These are phyloP conservation scores for Coemansia asiatica DNA, from an alignment of 192 early-diverging fungal species.

Conservation along the genomic window DNA sequence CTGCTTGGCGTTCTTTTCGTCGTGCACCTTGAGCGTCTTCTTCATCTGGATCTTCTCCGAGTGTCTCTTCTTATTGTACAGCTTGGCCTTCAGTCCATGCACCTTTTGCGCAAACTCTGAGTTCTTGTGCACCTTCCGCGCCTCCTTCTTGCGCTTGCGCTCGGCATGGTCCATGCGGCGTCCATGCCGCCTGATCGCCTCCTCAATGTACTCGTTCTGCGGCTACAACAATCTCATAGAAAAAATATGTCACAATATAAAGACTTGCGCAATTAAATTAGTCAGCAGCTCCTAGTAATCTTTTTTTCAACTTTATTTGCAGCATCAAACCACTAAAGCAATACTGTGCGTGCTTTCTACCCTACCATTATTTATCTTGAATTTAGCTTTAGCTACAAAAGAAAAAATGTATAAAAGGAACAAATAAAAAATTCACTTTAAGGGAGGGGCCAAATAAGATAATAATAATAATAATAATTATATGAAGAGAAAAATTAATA, in stretches of 20 bases:
- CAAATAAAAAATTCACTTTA: background rate
- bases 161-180: conserved; percentile 93
- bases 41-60: conserved; percentile 99
- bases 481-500: background rate
- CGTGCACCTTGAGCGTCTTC: conserved; percentile 98
- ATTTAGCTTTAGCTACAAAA: background rate
- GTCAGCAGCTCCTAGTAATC: too few species aligned
- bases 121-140: conserved; percentile 87
- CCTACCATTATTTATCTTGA: too few species aligned
- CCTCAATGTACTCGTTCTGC: conserved; percentile 99
- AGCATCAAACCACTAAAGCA: too few species aligned
- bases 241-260: background rate
- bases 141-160: conserved; percentile 95
- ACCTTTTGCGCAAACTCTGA: conserved; percentile 96
- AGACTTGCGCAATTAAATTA: background rate
- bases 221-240: conserved; percentile 27
- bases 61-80: conserved; percentile 98
- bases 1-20: conserved; percentile 94
- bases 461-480: too few species aligned
- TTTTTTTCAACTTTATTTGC: too few species aligned
- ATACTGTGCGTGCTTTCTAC: too few species aligned
- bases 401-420: background rate
- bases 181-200: conserved; percentile 95
- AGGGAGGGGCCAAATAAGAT: too few species aligned
- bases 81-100: conserved; percentile 95